Evolutionary conservation across 257 asterid genomes (phyloP).

Genomic region (Scutellaria barbata): DNA sequence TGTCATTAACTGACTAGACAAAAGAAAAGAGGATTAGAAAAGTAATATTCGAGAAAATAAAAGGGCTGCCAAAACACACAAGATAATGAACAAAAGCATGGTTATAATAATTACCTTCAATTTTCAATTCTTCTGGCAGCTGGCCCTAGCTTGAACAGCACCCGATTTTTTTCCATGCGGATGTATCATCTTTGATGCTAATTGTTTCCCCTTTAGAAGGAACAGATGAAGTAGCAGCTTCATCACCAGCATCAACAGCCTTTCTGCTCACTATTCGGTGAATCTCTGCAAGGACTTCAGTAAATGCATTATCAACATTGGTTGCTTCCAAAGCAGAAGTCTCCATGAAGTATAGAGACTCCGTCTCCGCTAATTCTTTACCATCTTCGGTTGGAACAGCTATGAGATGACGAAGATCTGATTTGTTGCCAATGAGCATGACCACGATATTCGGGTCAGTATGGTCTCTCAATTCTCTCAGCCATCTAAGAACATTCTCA

Average conservation of each 20-base stretch:
- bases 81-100: constrained; percentile 23
- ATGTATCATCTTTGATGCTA: constrained; percentile 44
- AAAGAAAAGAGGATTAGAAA: background rate
- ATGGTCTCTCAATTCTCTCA: constrained; percentile 54
- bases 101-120: constrained; percentile 23
- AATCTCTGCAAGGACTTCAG: constrained; percentile 54
- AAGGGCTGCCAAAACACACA: background rate
- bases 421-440: constrained; percentile 60
- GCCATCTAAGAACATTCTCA: constrained; percentile 56
- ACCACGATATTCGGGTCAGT: constrained; percentile 53
- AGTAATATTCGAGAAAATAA: background rate
- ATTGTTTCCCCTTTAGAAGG: constrained; percentile 52
- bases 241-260: constrained; percentile 55
- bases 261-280: constrained; percentile 48
- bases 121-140: background rate
- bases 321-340: constrained; percentile 61
- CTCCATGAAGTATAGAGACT: constrained; percentile 60
- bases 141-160: constrained; percentile 50
- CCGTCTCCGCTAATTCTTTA: constrained; percentile 49
- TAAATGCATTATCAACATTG: constrained; percentile 52
- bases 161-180: constrained; percentile 51
- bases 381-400: constrained; percentile 56
- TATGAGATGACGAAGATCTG: constrained; percentile 57
- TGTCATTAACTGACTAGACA: background rate
- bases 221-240: constrained; percentile 49